Evolutionary conservation across 2,329 filamentous ascomycete species (phyloP), one percentile per base, ranked within the genome.

Genomic region (Alternaria infectoria): DNA sequence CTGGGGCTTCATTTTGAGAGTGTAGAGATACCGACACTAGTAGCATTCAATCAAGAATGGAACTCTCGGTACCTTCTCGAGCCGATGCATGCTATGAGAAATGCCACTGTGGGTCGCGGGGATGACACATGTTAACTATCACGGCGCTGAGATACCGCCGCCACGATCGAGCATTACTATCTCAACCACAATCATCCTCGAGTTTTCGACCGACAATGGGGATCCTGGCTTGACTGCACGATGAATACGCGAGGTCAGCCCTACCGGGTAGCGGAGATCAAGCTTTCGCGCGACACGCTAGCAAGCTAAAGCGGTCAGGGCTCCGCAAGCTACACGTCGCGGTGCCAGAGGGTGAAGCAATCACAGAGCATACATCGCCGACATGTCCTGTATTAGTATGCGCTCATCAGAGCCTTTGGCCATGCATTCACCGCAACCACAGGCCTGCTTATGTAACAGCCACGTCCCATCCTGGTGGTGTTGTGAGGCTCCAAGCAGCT

Each of bases 251-350:
- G 56, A 47, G 26, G 56, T 59, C 56, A 65, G 57, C 62, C 64
- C 58, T 65, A 52, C 46, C 50, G 68, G 69, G 64, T 73, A 72
- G 71, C 66, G 69, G 70, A 62, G 68, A 67, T 69, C 62, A 76
- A 77, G 73, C 74, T 74, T 76, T 72, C 69, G 67, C 62, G 66
- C 66, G 64, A 54, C 49, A 60, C 62, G 66, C 70, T 74, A 76
- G 69, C 62, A 61, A 52, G 61, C 44, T 40, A 60, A 65, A 62
- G 62, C 66, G 64, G 65, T 40, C 59, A 66, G 40, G 28, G 54
- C 54, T 23, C 51, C 30, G n/a, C 36, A 50, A 56, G 58, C 61
- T 59, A 57, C 61, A 60, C 45, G 40, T 62, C 60, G 51, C 36
- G 36, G 68, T 62, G 58, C 55, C 61, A 62, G 56, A 57, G 19